These are phyloP conservation scores for Neoascochyta sp. DNA, from an alignment of 2,329 filamentous ascomycete genomes.

Conservation along the genomic window DNA sequence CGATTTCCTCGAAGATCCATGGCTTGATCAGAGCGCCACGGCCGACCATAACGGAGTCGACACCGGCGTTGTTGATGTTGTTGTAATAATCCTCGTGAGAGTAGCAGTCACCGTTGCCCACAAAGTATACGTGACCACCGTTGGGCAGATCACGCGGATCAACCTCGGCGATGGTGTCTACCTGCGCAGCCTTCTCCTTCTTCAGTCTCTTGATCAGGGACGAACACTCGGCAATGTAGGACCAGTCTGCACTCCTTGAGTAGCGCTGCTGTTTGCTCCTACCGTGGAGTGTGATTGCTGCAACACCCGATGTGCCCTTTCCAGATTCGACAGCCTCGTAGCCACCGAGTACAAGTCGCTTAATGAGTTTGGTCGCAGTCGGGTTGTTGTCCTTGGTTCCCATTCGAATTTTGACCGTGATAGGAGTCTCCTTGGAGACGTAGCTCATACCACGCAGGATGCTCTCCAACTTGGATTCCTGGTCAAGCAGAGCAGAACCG, in stretches of 20 bases:
- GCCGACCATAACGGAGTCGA: constrained; percentile 96
- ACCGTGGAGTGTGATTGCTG: constrained; percentile 93
- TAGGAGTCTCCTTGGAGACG: constrained; percentile 83
- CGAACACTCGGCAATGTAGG: constrained; percentile 87
- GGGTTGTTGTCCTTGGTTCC: constrained; percentile 78
- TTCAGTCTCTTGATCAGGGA: constrained; percentile 79
- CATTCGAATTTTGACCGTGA: constrained; percentile 92
- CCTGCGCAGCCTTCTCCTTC: constrained; percentile 59
- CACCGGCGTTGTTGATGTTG: constrained; percentile 70
- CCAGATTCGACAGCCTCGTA: constrained; percentile 63
- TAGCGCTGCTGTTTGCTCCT: constrained; percentile 93
- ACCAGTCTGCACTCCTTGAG: constrained; percentile 88
- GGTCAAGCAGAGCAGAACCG: constrained; percentile 88
- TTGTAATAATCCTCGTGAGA: constrained; percentile 84
- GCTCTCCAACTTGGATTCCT: constrained; percentile 82
- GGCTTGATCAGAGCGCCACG: constrained; percentile 95
- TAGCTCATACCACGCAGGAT: constrained; percentile 95
- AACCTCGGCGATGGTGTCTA: constrained; percentile 74
- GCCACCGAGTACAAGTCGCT: constrained; percentile 77
- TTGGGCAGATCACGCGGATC: constrained; percentile 70
- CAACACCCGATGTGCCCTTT: constrained; percentile 67
- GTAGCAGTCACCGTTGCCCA: constrained; percentile 95
- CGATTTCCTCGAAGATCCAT: constrained; percentile 97
- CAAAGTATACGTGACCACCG: constrained; percentile 75
- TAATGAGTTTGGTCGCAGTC: constrained; percentile 75